Base-by-base conservation (phyloP, 176 grass and related monocot species). In the Avena sativa region DNA sequence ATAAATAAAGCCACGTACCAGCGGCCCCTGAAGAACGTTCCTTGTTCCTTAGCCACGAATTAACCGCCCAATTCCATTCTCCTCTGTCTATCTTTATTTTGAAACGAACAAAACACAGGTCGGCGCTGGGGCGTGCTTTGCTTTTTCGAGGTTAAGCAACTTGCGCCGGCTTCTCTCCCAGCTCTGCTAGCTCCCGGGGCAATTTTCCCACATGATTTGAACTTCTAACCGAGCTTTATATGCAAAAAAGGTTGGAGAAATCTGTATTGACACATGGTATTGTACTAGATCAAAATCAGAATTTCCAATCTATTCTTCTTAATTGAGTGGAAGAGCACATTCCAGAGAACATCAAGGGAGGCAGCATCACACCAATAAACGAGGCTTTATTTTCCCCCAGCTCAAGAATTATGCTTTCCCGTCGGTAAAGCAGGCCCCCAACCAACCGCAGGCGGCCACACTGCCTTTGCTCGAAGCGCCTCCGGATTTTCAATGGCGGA, bases 21-120 rank as follows among this genome's bases (percentile, higher is more conserved):
- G 50, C 50, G 50, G 3, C 13, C 53, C 53, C 15, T 75, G 84
- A 56, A 58, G 89, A 90, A 87, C 72, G 89, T 90, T 80, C 76
- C 8, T 85, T 25, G 75, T 87, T 91, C 81, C 89, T 91, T 87
- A 87, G 89, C 21, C 67, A 80, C 47, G 75, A 91, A 91, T 91
- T 84, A 91, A 85, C 19, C 89, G 8, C 9, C 67, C 89, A 16
- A 14, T 52, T 52, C 50, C 52, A 52, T 79, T 47, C 21, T 47
- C 21, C 38, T 32, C 47, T 19, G 58, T 23, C 47, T 28, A 58
- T 23, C 81, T 85, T 88, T 81, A 81, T 59, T 85, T 81, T 20
- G 61, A 76, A 47, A 76, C 80, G 16, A 49, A 76, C 80, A 13
- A 49, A 17, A 19, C 13, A 69, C 72, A 28, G 72, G 21, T 75